Percentiles rank a stretch among this genome's conserved stretches.
Conservation (phyloP, 2,329 filamentous ascomycete species). For the Raffaelea ambrosiae region DNA sequence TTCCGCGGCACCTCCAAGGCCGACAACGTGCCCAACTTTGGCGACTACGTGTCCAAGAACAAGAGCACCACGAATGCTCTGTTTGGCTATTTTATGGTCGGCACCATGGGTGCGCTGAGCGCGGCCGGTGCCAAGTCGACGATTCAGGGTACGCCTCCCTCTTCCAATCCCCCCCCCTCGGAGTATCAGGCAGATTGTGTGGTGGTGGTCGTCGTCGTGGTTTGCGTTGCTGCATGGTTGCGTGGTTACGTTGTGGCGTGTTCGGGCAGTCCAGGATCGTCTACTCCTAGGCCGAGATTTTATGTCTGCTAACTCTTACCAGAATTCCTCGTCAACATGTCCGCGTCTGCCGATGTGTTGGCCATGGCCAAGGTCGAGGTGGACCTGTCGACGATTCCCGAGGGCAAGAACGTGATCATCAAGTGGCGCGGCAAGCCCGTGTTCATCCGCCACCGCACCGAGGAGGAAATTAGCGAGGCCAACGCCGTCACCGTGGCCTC, state of each 20-base stretch:
- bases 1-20: constrained; percentile 51
- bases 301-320: constrained; percentile 10
- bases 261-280: too few species aligned
- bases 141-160: constrained; percentile 71
- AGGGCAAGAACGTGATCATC: constrained; percentile 99
- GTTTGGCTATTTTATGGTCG: constrained; percentile 98
- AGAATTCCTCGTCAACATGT: constrained; percentile 99
- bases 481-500: constrained; percentile 75
- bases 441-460: constrained; percentile 97
- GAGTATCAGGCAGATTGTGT: background rate
- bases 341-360: constrained; percentile 93
- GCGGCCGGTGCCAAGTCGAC: constrained; percentile 96
- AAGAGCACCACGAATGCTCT: constrained; percentile 68
- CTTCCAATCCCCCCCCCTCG: background rate
- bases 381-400: constrained; percentile 82
- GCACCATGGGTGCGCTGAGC: constrained; percentile 82
- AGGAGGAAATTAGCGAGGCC: constrained; percentile 88
- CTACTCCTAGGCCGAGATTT: too few species aligned
- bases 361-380: constrained; percentile 99
- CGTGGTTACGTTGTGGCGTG: too few species aligned
- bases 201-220: too few species aligned
- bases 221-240: too few species aligned
- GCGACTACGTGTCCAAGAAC: constrained; percentile 70
- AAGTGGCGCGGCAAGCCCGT: constrained; percentile 99
- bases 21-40: constrained; percentile 79